Evolutionary conservation across 1,284 basidiomycete species (phyloP).

Genomic region (Trametes polyzona): DNA sequence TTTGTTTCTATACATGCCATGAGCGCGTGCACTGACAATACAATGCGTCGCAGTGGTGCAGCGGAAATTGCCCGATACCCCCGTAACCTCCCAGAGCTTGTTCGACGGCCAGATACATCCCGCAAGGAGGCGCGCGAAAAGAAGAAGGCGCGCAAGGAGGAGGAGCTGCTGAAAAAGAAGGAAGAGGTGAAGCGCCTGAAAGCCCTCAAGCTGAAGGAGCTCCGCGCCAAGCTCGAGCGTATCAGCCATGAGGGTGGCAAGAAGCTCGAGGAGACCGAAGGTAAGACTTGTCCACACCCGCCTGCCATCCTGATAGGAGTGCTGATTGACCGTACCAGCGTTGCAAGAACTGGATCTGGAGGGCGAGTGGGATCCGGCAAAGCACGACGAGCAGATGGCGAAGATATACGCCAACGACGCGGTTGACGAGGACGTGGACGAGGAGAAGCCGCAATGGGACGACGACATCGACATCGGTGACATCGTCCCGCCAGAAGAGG

Average conservation of each 20-base stretch:
- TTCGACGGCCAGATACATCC: slow-evolving; percentile 78
- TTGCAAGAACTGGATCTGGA: slow-evolving; percentile 72
- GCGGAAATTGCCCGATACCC: slow-evolving; percentile 81
- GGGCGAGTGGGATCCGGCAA: slow-evolving; percentile 82
- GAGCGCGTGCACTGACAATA: not conserved
- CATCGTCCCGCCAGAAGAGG: slow-evolving; percentile 47
- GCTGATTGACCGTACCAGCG: no score
- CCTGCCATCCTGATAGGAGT: not conserved
- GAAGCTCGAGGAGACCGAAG: slow-evolving; percentile 46
- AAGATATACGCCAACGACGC: slow-evolving; percentile 69
- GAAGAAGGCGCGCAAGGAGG: slow-evolving; percentile 77
- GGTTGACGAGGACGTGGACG: slow-evolving; percentile 44
- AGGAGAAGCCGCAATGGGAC: slow-evolving; percentile 78
- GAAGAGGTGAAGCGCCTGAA: slow-evolving; percentile 85
- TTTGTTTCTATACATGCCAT: not conserved
- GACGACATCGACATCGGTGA: slow-evolving; percentile 86
- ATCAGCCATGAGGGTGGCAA: slow-evolving; percentile 72
- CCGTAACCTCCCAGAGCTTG: slow-evolving; percentile 69
- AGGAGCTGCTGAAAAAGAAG: slow-evolving; percentile 72
- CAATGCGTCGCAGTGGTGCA: slow-evolving; percentile 55
- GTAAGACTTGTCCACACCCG: no score
- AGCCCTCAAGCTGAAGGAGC: slow-evolving; percentile 82
- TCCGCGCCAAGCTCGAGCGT: slow-evolving; percentile 74
- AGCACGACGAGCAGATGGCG: slow-evolving; percentile 80
- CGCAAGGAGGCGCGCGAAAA: slow-evolving; percentile 84